Evolutionary conservation across 2,329 filamentous ascomycete species (phyloP).

Genomic region (Emericellopsis atlantica): DNA sequence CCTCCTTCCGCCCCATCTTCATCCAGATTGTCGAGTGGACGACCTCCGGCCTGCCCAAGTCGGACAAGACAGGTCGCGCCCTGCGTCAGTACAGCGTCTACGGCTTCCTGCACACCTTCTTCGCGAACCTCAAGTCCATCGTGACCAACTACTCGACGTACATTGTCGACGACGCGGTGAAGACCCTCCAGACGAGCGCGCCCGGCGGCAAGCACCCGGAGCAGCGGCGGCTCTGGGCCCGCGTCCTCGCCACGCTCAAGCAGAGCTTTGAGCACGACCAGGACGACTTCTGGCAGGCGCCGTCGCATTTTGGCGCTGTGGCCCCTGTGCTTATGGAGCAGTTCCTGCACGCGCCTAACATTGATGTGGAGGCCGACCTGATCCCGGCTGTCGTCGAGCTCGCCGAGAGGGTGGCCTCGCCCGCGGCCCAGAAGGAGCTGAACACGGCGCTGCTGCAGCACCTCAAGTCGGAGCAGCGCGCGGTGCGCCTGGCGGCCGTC

Average conservation of each 20-base stretch:
- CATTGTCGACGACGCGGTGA: constrained; percentile 61
- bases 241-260: constrained; percentile 57
- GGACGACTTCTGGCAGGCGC: constrained; percentile 92
- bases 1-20: constrained; percentile 86
- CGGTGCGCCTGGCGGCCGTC: constrained; percentile 69
- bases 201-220: constrained; percentile 28
- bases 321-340: constrained; percentile 58
- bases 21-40: constrained; percentile 76
- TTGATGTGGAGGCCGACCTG: constrained; percentile 37
- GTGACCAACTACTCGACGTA: constrained; percentile 88
- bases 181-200: constrained; percentile 39
- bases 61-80: constrained; percentile 42
- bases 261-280: constrained; percentile 80
- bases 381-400: constrained; percentile 70
- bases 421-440: constrained; percentile 82
- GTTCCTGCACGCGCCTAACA: constrained; percentile 33
- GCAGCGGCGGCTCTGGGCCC: constrained; percentile 50
- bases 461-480: constrained; percentile 59
- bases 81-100: constrained; percentile 66
- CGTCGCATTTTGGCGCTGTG: constrained; percentile 69
- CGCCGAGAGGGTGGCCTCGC: constrained; percentile 63
- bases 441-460: constrained; percentile 68
- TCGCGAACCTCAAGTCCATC: constrained; percentile 79
- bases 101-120: constrained; percentile 68
- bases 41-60: constrained; percentile 44